These are phyloP conservation scores for Helianthus annuus DNA, from an alignment of 129 eudicot species.

Conservation along the genomic window HanXRQr2.0-SUNRISE NC_035448.2:187876029-187876528, in stretches of 20 bases:
- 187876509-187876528: not conserved
- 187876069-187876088: not conserved
- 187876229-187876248: conserved; percentile 94
- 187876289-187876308: not conserved
- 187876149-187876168: conserved; percentile 95
- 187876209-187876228: conserved; percentile 99
- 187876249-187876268: conserved; percentile 97
- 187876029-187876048: not conserved
- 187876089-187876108: conserved; percentile 1
- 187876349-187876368: not conserved
- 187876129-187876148: conserved; percentile 91
- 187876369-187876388: not conserved
- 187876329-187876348: conserved; percentile 1
- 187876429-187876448: not conserved
- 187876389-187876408: not conserved
- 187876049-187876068: not conserved
- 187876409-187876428: not conserved
- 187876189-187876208: conserved; percentile 98
- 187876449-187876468: not conserved
- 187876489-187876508: not conserved
- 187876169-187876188: conserved; percentile 86
- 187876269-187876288: conserved; percentile 38
- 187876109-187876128: conserved; percentile 76
- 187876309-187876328: not conserved
- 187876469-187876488: not conserved